A percentile compares a stretch with the other conserved stretches of the same genome.
These are phyloP conservation scores for Meripilus lineatus DNA, from an alignment of 1,284 basidiomycete genomes.

Conservation along the genomic window DNA sequence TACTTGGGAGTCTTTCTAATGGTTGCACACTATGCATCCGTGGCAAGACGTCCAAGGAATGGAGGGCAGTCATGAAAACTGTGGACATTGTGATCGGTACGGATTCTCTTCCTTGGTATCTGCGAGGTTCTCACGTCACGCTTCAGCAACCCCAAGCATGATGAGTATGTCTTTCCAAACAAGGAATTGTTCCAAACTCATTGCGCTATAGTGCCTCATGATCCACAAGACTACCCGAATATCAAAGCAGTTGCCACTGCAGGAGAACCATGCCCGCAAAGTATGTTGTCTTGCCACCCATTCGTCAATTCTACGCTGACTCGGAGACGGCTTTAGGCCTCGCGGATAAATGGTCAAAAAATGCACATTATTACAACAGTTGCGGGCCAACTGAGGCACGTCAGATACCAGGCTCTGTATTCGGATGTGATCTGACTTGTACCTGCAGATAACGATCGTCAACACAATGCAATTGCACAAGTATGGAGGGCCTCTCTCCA, in stretches of 20 bases:
- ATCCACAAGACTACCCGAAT: slow-evolving; percentile 51
- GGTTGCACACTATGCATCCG: slow-evolving; percentile 52
- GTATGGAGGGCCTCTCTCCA: slow-evolving; percentile 38
- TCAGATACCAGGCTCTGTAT: slow-evolving; percentile 11
- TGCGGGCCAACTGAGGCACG: slow-evolving; percentile 47
- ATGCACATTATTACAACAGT: slow-evolving; percentile 39
- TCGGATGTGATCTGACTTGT: neutral
- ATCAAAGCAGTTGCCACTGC: slow-evolving; percentile 55
- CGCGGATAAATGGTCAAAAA: slow-evolving; percentile 47
- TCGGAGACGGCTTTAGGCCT: slow-evolving; percentile 38
- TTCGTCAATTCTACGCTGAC: neutral
- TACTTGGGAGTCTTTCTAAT: slow-evolving; percentile 50
- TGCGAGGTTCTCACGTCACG: neutral
- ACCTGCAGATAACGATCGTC: slow-evolving; percentile 51
- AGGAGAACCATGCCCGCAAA: slow-evolving; percentile 55
- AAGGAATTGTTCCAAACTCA: neutral
- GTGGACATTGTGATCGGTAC: slow-evolving; percentile 54
- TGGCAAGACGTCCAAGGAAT: slow-evolving; percentile 51
- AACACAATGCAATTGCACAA: slow-evolving; percentile 51
- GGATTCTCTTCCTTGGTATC: neutral
- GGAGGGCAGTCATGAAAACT: slow-evolving; percentile 50
- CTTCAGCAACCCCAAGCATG: slow-evolving; percentile 34
- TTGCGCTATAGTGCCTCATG: slow-evolving; percentile 33
- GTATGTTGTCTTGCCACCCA: slow-evolving; percentile 25
- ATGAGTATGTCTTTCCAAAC: slow-evolving; percentile 30